Conservation (phyloP, 2,329 filamentous ascomycete genomes). For the Drechslerella dactyloides region DNA sequence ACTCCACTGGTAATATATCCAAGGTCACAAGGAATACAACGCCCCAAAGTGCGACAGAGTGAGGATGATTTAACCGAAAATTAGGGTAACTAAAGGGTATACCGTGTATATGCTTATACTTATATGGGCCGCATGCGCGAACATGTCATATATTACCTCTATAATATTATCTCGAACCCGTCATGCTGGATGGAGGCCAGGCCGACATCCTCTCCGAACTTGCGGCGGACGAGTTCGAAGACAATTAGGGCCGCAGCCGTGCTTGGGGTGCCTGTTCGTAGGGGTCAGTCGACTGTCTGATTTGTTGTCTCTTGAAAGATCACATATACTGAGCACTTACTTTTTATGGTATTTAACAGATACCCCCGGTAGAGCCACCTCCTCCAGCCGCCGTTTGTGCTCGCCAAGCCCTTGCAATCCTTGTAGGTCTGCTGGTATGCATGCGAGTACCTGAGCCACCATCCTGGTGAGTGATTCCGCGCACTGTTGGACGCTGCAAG, state of each 20-base stretch:
- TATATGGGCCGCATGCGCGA: too few species aligned
- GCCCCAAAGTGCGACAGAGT: too few species aligned
- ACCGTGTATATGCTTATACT: too few species aligned
- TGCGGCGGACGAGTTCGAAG: conserved; percentile 76
- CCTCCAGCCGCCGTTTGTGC: conserved; percentile 65
- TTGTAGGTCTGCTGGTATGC: conserved; percentile 73
- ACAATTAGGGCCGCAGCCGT: conserved; percentile 79
- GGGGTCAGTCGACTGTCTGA: not conserved
- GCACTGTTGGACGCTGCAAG: conserved; percentile 59
- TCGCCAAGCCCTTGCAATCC: conserved; percentile 67
- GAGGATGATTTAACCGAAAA: too few species aligned
- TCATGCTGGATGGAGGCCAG: conserved; percentile 71
- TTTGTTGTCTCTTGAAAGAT: not conserved
- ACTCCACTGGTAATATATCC: too few species aligned
- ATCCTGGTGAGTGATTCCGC: conserved; percentile 55
- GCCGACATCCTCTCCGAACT: conserved; percentile 70
- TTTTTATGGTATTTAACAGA: conserved; percentile 73
- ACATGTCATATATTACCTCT: conserved; percentile 1
- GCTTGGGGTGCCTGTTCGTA: conserved; percentile 65
- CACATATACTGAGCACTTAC: conserved; percentile 56
- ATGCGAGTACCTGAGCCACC: conserved; percentile 68
- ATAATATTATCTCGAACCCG: conserved; percentile 73
- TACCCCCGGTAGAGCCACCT: conserved; percentile 75
- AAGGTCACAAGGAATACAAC: too few species aligned
- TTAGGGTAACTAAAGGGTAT: too few species aligned